Percentiles rank a stretch among this genome's conserved stretches.
Evolutionary conservation across 148 eudicot genomes (phyloP).

Genomic region (Mesembryanthemum crystallinum): DNA sequence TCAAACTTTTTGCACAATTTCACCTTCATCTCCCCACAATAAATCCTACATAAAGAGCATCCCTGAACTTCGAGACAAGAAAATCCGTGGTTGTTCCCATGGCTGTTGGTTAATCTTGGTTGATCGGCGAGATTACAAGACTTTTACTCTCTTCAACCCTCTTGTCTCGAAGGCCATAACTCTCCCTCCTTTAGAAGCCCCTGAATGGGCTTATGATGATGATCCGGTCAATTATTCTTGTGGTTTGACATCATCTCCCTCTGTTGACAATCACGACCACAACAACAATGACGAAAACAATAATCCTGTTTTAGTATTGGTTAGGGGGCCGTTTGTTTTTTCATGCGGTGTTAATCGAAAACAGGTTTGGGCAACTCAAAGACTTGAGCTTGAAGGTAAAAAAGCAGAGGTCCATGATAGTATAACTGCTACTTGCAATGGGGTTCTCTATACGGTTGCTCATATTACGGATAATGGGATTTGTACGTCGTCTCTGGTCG

Average conservation of each 20-base stretch:
- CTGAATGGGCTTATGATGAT: neutral
- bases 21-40: neutral
- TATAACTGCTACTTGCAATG: neutral
- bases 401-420: neutral
- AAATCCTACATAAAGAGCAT: neutral
- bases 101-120: neutral
- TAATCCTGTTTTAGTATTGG: neutral
- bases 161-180: neutral
- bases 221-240: neutral
- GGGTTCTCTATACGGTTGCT: neutral
- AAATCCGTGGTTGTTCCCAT: neutral
- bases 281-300: no score
- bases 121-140: neutral
- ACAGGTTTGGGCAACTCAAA: neutral
- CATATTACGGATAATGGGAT: neutral
- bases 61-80: neutral
- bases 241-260: neutral
- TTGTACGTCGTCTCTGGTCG: neutral
- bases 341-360: neutral
- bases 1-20: conserved; percentile 3
- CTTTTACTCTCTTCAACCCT: neutral
- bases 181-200: conserved; percentile 1
- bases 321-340: neutral
- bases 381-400: neutral
- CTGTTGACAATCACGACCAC: neutral